Conservation (phyloP, 352 stramenopile genomes). For the Globisporangium paroecandrum region DNA sequence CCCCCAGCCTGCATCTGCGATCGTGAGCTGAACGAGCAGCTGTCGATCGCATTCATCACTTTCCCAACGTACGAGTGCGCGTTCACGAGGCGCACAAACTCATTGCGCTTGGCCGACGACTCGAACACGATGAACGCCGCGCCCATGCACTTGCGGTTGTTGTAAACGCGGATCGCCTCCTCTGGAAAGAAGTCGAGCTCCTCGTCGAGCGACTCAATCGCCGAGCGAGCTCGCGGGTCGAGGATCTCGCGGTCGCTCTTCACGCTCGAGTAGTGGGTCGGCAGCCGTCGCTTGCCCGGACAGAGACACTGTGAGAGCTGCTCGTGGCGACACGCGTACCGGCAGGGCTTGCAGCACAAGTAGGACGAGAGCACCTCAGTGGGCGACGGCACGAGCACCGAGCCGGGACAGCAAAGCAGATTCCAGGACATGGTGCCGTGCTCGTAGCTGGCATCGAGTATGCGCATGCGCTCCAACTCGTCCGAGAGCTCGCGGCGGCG, state of each 20-base stretch:
- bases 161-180: constrained; percentile 59
- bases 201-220: constrained; percentile 44
- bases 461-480: constrained; percentile 52
- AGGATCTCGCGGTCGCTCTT: constrained; percentile 30
- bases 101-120: constrained; percentile 49
- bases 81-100: constrained; percentile 52
- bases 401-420: constrained; percentile 65
- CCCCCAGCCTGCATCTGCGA: constrained; percentile 10
- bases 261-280: constrained; percentile 26
- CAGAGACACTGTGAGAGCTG: constrained; percentile 36
- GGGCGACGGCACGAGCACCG: constrained; percentile 42
- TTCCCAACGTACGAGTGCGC: constrained; percentile 39
- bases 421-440: constrained; percentile 58
- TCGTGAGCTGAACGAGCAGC: constrained; percentile 25
- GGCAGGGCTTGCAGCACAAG: constrained; percentile 54
- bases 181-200: constrained; percentile 74
- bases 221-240: constrained; percentile 16
- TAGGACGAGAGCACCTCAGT: constrained; percentile 41
- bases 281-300: constrained; percentile 19
- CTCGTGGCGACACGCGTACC: constrained; percentile 43
- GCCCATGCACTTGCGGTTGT: constrained; percentile 50
- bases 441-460: constrained; percentile 51
- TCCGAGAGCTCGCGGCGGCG: constrained; percentile 39
- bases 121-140: constrained; percentile 76
- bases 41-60: constrained; percentile 35